A percentile compares a stretch with the other conserved stretches of the same genome.
These are phyloP conservation scores for Dactylellina drechsleri DNA, from an alignment of 2,329 filamentous ascomycete species.

Conservation along the genomic window DNA sequence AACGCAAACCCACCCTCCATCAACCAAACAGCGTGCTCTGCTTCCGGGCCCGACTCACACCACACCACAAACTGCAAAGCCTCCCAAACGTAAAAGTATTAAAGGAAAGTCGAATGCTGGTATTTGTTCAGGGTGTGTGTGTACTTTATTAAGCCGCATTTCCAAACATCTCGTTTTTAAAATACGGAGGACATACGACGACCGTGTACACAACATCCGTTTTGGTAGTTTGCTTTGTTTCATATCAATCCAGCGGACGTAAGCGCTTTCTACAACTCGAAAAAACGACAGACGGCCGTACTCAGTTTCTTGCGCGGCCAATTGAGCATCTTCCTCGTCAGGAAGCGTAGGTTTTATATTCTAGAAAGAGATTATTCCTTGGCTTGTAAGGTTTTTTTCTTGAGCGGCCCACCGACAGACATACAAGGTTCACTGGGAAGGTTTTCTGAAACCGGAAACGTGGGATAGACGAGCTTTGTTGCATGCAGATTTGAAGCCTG, in stretches of 20 bases:
- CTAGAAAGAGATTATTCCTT: conserved; percentile 8
- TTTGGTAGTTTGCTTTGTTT: conserved; percentile 14
- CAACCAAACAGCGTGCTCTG: not conserved
- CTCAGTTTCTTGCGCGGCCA: conserved; percentile 28
- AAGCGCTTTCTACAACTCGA: conserved; percentile 48
- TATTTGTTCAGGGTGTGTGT: not conserved
- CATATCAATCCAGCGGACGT: conserved; percentile 32
- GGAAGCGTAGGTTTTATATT: conserved; percentile 5
- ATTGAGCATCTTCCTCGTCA: conserved; percentile 34
- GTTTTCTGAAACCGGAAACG: conserved; percentile 55
- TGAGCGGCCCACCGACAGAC: conserved; percentile 2
- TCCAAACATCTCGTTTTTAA: not conserved
- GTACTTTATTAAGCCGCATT: conserved; percentile 13
- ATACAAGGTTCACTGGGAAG: conserved; percentile 41
- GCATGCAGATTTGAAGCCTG: conserved; percentile 44
- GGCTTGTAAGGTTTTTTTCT: conserved; percentile 26
- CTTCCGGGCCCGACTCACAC: not conserved
- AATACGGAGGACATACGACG: conserved; percentile 21
- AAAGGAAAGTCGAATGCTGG: conserved; percentile 17
- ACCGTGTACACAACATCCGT: not conserved
- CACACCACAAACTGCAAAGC: not conserved
- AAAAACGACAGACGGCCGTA: conserved; percentile 2
- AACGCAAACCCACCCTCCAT: conserved; percentile 48
- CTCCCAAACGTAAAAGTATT: conserved; percentile 5
- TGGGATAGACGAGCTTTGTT: conserved; percentile 47